A percentile compares a stretch with the other conserved stretches of the same genome.
These are phyloP conservation scores for Zymoseptoria crescenta DNA, from an alignment of 2,329 filamentous ascomycete species.

Conservation along the genomic window DNA sequence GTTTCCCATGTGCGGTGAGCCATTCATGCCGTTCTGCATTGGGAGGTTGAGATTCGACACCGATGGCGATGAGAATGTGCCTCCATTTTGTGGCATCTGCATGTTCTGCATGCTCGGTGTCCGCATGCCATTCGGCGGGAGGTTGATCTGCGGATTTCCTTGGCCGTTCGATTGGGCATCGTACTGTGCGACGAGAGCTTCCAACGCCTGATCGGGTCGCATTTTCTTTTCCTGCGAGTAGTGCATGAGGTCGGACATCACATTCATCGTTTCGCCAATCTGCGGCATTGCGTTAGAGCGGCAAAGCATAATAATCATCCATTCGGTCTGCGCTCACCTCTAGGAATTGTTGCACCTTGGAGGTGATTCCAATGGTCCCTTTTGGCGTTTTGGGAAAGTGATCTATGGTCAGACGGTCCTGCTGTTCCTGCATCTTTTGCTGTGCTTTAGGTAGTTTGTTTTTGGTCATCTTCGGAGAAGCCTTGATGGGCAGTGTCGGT, in stretches of 20 bases:
- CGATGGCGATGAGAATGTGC: conserved; percentile 49
- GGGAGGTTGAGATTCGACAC: conserved; percentile 47
- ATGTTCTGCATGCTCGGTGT: conserved; percentile 30
- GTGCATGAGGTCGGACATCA: conserved; percentile 55
- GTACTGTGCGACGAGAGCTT: conserved; percentile 43
- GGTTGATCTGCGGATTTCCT: conserved; percentile 38
- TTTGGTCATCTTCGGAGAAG: conserved; percentile 47
- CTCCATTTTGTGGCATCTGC: conserved; percentile 24
- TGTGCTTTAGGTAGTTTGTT: conserved; percentile 35
- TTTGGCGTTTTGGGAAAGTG: conserved; percentile 40
- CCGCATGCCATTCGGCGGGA: conserved; percentile 35
- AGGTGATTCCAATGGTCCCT: conserved; percentile 48
- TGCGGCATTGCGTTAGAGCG: conserved; percentile 27
- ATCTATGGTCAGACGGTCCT: conserved; percentile 38
- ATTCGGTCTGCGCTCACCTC: conserved; percentile 42
- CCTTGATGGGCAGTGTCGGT: conserved; percentile 42
- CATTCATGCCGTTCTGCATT: conserved; percentile 46
- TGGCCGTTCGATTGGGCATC: conserved; percentile 27
- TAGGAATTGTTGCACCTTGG: conserved; percentile 51
- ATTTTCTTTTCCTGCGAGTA: conserved; percentile 48
- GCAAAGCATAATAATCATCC: conserved; percentile 1
- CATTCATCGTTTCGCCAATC: conserved; percentile 58
- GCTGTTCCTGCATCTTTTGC: conserved; percentile 35
- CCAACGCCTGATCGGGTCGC: conserved; percentile 48
- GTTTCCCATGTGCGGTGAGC: conserved; percentile 41